Evolutionary conservation across 1,284 basidiomycete genomes (phyloP).

Genomic region (Thecaphora frezii): DNA sequence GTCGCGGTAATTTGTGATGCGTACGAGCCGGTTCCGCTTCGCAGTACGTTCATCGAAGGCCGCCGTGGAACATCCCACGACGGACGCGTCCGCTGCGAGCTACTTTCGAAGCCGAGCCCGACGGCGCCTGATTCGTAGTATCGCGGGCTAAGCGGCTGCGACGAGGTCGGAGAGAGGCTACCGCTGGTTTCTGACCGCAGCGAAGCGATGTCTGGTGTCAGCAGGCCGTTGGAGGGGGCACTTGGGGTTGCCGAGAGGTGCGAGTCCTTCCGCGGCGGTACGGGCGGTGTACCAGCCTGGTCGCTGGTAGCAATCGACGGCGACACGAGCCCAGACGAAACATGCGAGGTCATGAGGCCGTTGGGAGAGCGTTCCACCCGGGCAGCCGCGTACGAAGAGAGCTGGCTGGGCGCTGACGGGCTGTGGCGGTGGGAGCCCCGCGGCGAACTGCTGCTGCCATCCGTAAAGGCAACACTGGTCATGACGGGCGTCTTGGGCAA

Average conservation of each 20-base stretch:
- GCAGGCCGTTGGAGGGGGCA: not conserved
- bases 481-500: constrained; percentile 25
- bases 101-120: constrained; percentile 5
- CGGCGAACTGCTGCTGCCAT: constrained; percentile 14
- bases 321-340: not conserved
- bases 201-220: not conserved
- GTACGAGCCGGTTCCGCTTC: constrained; percentile 21
- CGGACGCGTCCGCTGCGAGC: too few relatives aligned
- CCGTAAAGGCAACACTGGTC: constrained; percentile 1
- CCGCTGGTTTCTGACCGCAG: not conserved
- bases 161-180: not conserved
- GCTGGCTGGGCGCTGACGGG: constrained; percentile 26
- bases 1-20: constrained; percentile 14
- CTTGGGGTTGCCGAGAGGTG: not conserved
- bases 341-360: constrained; percentile 6
- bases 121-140: constrained; percentile 1
- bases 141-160: not conserved
- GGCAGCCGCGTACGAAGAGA: constrained; percentile 14
- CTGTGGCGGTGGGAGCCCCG: constrained; percentile 24
- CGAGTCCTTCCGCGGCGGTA: constrained; percentile 34
- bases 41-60: constrained; percentile 28
- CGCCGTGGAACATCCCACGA: constrained; percentile 18
- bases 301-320: not conserved
- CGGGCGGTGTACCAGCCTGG: constrained; percentile 5
- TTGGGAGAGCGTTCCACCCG: constrained; percentile 7